Evolutionary conservation across 169 alveolate species (phyloP), one percentile per base, ranked within the genome.

Genomic region (Cyclospora cayetanensis): DNA sequence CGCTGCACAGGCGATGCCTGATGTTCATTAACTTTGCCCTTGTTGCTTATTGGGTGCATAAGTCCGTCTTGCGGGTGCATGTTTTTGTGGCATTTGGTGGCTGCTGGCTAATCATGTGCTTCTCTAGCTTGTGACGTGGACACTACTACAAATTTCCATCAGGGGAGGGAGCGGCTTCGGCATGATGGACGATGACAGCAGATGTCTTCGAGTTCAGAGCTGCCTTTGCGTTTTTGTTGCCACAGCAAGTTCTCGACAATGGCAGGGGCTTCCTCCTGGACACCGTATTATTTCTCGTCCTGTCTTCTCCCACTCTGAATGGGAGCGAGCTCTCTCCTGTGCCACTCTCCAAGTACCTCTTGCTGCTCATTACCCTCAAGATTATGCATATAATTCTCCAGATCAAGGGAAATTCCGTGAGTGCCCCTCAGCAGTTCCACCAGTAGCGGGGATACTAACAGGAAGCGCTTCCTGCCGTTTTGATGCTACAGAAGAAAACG

Each of bases 201-300:
- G n/a, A 18, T 18, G n/a, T 50, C n/a, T 42, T 52, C 52, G 43
- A 22, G 25, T 68, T 34, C 74, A 39, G 90, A 74, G 87, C 66
- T 42, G 53, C 46, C 27, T 70, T 55, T 25, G 7, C 60, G 31
- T 86, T n/a, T n/a, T n/a, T n/a, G n/a, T n/a, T n/a, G n/a, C n/a
- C n/a, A n/a, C n/a, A 96, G 94, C 97, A 97, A 43, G 93, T 97
- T 22, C 79, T 95, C 52, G 98, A 97, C 79, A 94, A 82, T 60
- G 97, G 97, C 31, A 82, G 98, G 34, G 95, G 93, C 85, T 97
- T 96, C 92, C 88, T 97, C 50, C 93, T 95, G 94, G 98, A 97
- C 84, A 95, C 98, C 1, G 94, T 97, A 5, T 88, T 97, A 35
- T 97, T 97, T 87, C 77, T 97, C 29, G 95, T 97, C 12, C 90